Base-by-base conservation (phyloP, 2,329 filamentous ascomycete genomes). In the Ilyonectria destructans region DNA sequence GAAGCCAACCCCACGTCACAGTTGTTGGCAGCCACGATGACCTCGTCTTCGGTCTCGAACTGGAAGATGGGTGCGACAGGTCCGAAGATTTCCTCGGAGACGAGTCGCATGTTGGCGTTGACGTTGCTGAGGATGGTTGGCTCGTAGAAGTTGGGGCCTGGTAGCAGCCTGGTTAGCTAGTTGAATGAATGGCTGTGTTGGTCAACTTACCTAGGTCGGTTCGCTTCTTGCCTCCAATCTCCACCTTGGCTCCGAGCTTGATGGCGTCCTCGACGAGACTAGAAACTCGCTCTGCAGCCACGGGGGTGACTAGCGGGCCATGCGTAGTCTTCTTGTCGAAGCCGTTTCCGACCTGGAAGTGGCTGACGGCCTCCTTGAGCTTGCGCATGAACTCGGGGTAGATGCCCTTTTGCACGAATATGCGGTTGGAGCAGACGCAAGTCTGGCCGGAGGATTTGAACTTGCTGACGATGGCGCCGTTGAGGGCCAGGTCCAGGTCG, bases 391-490 rank as follows among this genome's bases (percentile, higher is more conserved):
- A 95, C 46, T 86, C 82, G 73, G 94, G 90, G 81, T 95, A 93
- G 77, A 95, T 88, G 63, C 88, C 89, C 49, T 86, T 84, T 80
- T 95, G 93, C 5, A 95, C 87, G 79, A 91, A 94, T 69, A 95
- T 88, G 19, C 93, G 86, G 82, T 96, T 95, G 6, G 92, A 92
- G 77, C 92, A 94, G 15, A 97, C 94, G 79, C 95, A 98, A 0
- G 95, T 97, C 85, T 98, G 95, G 37, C 95, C 95, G 0, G 93
- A 95, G 29, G 90, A 92, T 64, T 95, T 92, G 89, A 97, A 97
- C 81, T 97, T 98, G 77, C 89, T 93, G 21, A 90, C 83, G 58
- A 97, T 87, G 40, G 93, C 83, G 77, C 70, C 86, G 82, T 58
- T 82, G 69, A 94, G 90, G 2, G 92, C 92, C 10, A 82, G 80